Base-by-base conservation (phyloP, 805 yeast species). In the Saccharomycopsis malanga region DNA sequence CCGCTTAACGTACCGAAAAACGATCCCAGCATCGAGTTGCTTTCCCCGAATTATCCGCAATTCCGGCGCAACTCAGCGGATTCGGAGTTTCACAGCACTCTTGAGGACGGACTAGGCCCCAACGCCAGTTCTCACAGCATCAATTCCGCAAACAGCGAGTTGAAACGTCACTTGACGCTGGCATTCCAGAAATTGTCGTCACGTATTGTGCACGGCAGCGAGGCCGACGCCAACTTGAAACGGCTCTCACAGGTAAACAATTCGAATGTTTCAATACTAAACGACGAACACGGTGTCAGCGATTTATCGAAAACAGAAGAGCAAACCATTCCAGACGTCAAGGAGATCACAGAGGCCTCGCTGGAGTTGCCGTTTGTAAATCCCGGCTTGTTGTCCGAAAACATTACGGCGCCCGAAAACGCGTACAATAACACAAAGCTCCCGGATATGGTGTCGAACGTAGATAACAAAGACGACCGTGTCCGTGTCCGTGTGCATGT, bases 141-240 rank as follows among this genome's bases (percentile, higher is more conserved):
- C 7, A 23, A 39, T 25, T 41, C 46, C 10, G 44, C 46, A 3
- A 45, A 39, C 21, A 44, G 44, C 21, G 46, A 46, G n/a, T 15
- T 49, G 10, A 44, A 42, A 20, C 35, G 53, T 29, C 41, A 35
- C 14, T 35, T 52, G 4, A 46, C 55, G n/a, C 14, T 30, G 2
- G 55, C 51, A n/a, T 21, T 52, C 9, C 51, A 35, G 12, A 46
- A 46, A 30, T 46, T 52, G 25, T 44, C 49, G n/a, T 40, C 45
- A 4, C 22, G 55, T 25, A 41, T 52, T 29, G 53, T 52, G 22
- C 49, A 41, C 34, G 55, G 55, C 14, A 50, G 46, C 24, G 53
- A 49, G 15, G 20, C 30, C 4, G 53, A 52, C 9, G 38, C n/a
- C 18, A 37, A 23, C 27, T 23, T 32, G 10, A 40, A 44, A 23